Conservation (phyloP, 83 land plant species). For the Picea abies region DNA sequence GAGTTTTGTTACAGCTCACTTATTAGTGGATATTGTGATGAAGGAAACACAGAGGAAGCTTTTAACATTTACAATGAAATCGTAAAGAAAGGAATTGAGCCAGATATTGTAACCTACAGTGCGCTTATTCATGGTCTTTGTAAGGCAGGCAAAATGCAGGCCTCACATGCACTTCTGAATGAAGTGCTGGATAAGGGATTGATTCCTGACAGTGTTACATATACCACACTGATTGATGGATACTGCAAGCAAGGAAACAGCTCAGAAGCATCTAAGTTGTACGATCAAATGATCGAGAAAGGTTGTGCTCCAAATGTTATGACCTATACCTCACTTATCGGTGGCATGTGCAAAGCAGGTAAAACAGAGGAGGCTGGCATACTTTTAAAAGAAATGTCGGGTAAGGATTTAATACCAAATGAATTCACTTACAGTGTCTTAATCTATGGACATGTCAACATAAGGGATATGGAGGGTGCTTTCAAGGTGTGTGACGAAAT, state of each 20-base stretch:
- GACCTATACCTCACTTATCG: conserved; percentile 48
- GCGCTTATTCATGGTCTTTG: conserved; percentile 51
- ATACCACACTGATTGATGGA: conserved; percentile 24
- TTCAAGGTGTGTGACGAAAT: conserved; percentile 43
- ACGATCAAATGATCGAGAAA: conserved; percentile 1
- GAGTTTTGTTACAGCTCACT: conserved; percentile 54
- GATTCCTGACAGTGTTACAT: conserved; percentile 51
- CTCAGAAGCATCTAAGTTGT: not conserved
- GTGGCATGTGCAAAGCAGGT: conserved; percentile 45
- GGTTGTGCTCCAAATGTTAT: conserved; percentile 37
- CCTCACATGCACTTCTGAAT: conserved; percentile 37
- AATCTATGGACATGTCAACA: conserved; percentile 48
- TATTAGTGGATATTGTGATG: conserved; percentile 54
- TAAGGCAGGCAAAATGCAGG: conserved; percentile 29
- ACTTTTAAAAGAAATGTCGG: conserved; percentile 39
- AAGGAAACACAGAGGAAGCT: conserved; percentile 59
- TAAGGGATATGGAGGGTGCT: conserved; percentile 65
- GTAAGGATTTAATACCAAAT: conserved; percentile 32
- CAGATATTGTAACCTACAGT: conserved; percentile 69
- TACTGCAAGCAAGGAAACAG: conserved; percentile 20
- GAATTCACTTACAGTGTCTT: conserved; percentile 42
- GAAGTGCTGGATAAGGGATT: conserved; percentile 58
- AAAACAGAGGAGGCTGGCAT: conserved; percentile 46
- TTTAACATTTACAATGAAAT: conserved; percentile 45
- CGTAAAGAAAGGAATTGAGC: conserved; percentile 40